These are phyloP conservation scores for Amanita thiersii DNA, from an alignment of 768 basidiomycete genomes.

Conservation along the genomic window DNA sequence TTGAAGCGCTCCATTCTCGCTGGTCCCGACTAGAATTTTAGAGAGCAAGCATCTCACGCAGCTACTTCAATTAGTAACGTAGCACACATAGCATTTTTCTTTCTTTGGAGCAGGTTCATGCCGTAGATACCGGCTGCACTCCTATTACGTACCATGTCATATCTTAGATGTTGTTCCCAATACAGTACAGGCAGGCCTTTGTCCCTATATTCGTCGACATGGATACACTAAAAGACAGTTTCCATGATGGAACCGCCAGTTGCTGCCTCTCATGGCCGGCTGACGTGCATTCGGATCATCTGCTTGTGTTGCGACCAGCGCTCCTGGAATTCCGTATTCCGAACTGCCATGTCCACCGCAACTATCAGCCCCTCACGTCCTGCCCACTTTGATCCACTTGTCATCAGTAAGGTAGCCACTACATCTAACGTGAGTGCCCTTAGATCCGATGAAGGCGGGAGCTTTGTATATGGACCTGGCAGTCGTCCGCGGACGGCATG, in stretches of 20 bases:
- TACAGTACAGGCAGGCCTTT: too few species aligned
- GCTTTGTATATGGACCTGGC: slow-evolving; percentile 68
- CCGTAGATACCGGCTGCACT: too few species aligned
- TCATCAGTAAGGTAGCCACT: slow-evolving; percentile 26
- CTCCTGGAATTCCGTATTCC: slow-evolving; percentile 23
- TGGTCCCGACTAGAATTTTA: slow-evolving; percentile 14
- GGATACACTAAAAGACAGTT: too few species aligned
- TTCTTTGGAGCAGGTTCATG: slow-evolving; percentile 2
- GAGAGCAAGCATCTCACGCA: slow-evolving; percentile 12
- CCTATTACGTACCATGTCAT: too few species aligned
- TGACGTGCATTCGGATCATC: neutral
- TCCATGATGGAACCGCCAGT: too few species aligned
- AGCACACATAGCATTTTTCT: slow-evolving; percentile 1
- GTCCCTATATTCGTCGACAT: too few species aligned
- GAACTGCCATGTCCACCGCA: slow-evolving; percentile 29
- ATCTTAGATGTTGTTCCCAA: too few species aligned
- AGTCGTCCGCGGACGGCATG: slow-evolving; percentile 72
- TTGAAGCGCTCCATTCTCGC: slow-evolving; percentile 18
- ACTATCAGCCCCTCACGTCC: slow-evolving; percentile 12
- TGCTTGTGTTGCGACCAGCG: slow-evolving; percentile 30
- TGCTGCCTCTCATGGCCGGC: too few species aligned
- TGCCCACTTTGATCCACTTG: slow-evolving; percentile 3
- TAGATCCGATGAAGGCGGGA: slow-evolving; percentile 37
- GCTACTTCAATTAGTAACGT: slow-evolving; percentile 11
- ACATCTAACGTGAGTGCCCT: slow-evolving; percentile 61